A percentile compares a stretch with the other conserved stretches of the same genome.
Evolutionary conservation across 768 basidiomycete species (phyloP).

Genomic region (Phaffia tasmanica): DNA sequence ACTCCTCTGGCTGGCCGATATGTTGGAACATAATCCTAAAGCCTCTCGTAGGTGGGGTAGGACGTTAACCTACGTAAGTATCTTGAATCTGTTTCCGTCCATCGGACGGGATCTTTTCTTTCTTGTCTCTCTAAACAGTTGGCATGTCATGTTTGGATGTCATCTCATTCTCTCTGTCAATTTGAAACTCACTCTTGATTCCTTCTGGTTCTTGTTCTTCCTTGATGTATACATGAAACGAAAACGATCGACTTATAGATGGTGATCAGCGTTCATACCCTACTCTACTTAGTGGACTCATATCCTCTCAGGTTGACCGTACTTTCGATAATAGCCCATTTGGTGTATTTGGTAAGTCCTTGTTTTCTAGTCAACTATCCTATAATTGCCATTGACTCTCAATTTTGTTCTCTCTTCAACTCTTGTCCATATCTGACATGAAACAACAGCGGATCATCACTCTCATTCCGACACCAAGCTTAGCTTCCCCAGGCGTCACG

Average conservation of each 20-base stretch:
- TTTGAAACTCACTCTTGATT: background rate
- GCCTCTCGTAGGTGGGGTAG: constrained; percentile 16
- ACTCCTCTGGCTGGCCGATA: constrained; percentile 20
- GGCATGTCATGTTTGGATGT: background rate
- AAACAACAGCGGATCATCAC: constrained; percentile 18
- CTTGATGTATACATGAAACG: background rate
- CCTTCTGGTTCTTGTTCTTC: background rate
- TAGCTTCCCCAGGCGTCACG: constrained; percentile 11
- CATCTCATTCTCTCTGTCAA: background rate
- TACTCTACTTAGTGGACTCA: constrained; percentile 19
- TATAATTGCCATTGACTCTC: too few relatives aligned
- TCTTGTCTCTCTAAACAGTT: background rate
- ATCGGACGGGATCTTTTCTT: too few relatives aligned
- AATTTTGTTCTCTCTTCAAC: too few relatives aligned
- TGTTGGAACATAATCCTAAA: constrained; percentile 18
- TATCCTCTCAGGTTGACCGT: constrained; percentile 16
- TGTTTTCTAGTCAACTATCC: background rate
- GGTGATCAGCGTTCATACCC: background rate
- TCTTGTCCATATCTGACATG: too few relatives aligned
- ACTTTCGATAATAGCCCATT: constrained; percentile 12
- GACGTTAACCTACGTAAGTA: constrained; percentile 13
- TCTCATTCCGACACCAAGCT: constrained; percentile 14
- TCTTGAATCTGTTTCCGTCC: too few relatives aligned
- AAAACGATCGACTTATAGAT: background rate
- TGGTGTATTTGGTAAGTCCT: constrained; percentile 17